Evolutionary conservation across 768 basidiomycete species (phyloP), one percentile per base, ranked within the genome.

Genomic region (Harrya chromipes): DNA sequence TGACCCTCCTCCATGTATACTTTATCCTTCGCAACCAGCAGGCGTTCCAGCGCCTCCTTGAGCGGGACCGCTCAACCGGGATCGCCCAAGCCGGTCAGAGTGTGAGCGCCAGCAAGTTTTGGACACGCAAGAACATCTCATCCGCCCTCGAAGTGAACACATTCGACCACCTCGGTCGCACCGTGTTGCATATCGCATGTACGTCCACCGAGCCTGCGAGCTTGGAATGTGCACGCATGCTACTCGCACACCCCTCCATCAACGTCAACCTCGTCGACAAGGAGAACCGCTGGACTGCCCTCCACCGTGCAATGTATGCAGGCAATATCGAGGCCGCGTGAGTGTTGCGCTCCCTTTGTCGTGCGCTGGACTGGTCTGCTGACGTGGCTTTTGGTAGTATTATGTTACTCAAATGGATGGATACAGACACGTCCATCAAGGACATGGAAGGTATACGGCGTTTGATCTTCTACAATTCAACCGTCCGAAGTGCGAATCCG

Each of bases 381-480:
- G 54, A 72, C 50, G 47, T 66, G 54, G 58, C 6, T 12, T 1
- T n/a, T 11, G 20, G 55, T 44, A 92, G 88, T 4, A 70, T 90
- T 40, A 73, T 94, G 31, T 77, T 98, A 7, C 70, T 97, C 45
- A 82, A 85, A 59, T 81, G 83, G 34, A 60, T 76, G 19, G 92
- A 95, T 59, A 81, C 81, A 20, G 90, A 97, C 64, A 68, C 74
- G 0, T 70, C 77, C 5, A 56, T 88, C 50, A 92, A 91, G 63
- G 95, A 97, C 61, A 61, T 74, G 24, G 95, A 97, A 57, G 95
- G 90, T 87, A 94, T 66, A 92, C 91, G 0, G 84, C 93, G 0
- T 92, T 92, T 53, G 94, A 98, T 62, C 70, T n/a, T 98, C 29
- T 97, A 92, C 70, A 97, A 97, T 63, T 87, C 88, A 4, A 95